A percentile compares a stretch with the other conserved stretches of the same genome.
Conservation (phyloP, 163 green algal genomes). For the Trebouxiophyceae sp. region DNA sequence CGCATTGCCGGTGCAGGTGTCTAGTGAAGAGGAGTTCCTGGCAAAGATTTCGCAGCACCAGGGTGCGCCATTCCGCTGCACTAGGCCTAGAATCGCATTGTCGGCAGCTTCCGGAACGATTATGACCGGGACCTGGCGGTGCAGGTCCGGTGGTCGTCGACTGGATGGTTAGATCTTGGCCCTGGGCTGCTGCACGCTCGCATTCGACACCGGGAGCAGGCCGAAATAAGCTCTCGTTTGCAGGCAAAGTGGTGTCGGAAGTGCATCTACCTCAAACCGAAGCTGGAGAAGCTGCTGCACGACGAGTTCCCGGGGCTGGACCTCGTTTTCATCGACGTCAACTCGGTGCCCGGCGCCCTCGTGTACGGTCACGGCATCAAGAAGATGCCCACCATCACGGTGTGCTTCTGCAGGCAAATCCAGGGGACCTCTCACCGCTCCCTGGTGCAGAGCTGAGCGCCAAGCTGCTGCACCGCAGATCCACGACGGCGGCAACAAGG, state of each 20-base stretch:
- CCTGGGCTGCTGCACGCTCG: background rate
- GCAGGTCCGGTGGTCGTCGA: conserved; percentile 22
- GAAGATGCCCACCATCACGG: conserved; percentile 34
- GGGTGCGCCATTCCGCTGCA: background rate
- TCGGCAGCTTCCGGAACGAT: background rate
- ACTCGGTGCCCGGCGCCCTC: conserved; percentile 14
- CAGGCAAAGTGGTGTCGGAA: conserved; percentile 42
- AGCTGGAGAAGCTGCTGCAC: conserved; percentile 34
- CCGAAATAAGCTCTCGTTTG: background rate
- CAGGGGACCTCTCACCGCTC: no score
- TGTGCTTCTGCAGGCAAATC: background rate
- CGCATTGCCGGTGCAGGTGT: conserved; percentile 2
- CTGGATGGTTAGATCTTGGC: conserved; percentile 47
- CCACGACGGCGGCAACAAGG: conserved; percentile 16
- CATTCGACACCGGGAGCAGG: no score
- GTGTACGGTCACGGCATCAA: conserved; percentile 20
- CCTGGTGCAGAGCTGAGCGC: background rate
- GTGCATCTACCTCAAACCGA: conserved; percentile 52
- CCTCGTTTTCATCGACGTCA: conserved; percentile 27
- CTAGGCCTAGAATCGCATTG: background rate
- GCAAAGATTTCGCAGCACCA: background rate
- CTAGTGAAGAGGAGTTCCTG: background rate
- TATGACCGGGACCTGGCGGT: background rate
- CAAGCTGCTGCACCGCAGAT: conserved; percentile 11
- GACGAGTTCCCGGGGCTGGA: conserved; percentile 13